phyloP scores from a whole-genome alignment of 2,329 filamentous ascomycete species.

The Ophiobolus disseminans region DNA sequence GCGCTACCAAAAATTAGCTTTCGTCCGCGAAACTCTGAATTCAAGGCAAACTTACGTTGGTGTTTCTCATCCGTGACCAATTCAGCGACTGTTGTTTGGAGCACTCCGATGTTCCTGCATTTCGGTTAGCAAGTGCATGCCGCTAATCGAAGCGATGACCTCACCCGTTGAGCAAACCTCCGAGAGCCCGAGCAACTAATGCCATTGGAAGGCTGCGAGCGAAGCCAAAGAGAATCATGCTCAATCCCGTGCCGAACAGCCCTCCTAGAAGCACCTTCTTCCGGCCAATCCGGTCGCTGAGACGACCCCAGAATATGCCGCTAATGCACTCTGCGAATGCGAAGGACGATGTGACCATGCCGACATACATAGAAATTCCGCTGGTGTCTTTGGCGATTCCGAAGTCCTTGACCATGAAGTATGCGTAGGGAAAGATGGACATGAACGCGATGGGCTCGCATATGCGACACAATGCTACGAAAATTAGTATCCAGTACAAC shows the following conservation, averaged over 20 bases:
- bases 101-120: conserved; percentile 84
- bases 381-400: conserved; percentile 78
- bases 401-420: conserved; percentile 96
- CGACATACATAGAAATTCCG: conserved; percentile 88
- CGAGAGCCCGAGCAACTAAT: conserved; percentile 84
- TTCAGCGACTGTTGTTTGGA: conserved; percentile 95
- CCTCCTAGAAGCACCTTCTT: conserved; percentile 92
- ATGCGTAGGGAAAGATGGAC: conserved; percentile 98
- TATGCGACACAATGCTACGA: conserved; percentile 84
- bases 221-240: conserved; percentile 92
- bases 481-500: conserved; percentile 4
- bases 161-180: conserved; percentile 90
- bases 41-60: conserved; percentile 69
- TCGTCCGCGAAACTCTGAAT: conserved; percentile 9
- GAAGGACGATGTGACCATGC: conserved; percentile 95
- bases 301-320: conserved; percentile 87
- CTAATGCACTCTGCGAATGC: conserved; percentile 95
- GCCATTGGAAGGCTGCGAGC: conserved; percentile 81
- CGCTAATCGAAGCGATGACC: conserved; percentile 46
- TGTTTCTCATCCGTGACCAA: conserved; percentile 92
- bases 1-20: conserved; percentile 62
- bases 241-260: conserved; percentile 88
- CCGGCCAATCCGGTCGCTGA: conserved; percentile 90
- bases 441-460: conserved; percentile 99
- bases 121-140: conserved; percentile 38